Percentiles rank a stretch among this genome's conserved stretches.
These are phyloP conservation scores for Monosporozyma aerobia DNA, from an alignment of 805 yeast species.

Conservation along the genomic window DNA sequence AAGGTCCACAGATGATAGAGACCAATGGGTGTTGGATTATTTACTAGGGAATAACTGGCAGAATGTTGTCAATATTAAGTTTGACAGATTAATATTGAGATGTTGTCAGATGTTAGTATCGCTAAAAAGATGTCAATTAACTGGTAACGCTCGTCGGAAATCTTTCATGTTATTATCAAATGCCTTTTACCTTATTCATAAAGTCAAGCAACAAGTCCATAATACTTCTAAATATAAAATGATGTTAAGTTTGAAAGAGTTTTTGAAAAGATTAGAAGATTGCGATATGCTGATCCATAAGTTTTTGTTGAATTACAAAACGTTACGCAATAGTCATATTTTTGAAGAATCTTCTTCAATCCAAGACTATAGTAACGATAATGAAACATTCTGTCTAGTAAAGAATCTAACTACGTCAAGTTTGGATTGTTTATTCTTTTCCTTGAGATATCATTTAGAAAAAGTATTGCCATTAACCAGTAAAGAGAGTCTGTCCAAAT, in stretches of 20 bases:
- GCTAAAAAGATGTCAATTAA: background rate
- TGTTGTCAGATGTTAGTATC: background rate
- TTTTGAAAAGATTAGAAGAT: slow-evolving; percentile 11
- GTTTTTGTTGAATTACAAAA: slow-evolving; percentile 25
- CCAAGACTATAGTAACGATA: background rate
- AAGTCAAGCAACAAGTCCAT: background rate
- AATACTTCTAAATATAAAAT: slow-evolving; percentile 10
- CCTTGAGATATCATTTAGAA: slow-evolving; percentile 21
- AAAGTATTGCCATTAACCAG: slow-evolving; percentile 25
- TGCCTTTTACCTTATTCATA: background rate
- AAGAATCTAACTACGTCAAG: slow-evolving; percentile 29
- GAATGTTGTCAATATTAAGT: background rate
- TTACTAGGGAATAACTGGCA: background rate
- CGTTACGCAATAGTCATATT: background rate
- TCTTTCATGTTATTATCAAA: background rate
- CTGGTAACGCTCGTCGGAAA: background rate
- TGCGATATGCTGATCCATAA: slow-evolving; percentile 23
- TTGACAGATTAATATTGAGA: background rate
- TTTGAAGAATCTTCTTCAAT: background rate
- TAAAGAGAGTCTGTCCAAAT: slow-evolving; percentile 32
- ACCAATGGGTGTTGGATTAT: background rate
- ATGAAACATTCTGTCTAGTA: background rate
- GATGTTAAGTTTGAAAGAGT: slow-evolving; percentile 9
- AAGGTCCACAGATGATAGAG: background rate
- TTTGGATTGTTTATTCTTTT: slow-evolving; percentile 21